phyloP scores from a whole-genome alignment of 345 rosid species.

The Laguncularia racemosa region DNA sequence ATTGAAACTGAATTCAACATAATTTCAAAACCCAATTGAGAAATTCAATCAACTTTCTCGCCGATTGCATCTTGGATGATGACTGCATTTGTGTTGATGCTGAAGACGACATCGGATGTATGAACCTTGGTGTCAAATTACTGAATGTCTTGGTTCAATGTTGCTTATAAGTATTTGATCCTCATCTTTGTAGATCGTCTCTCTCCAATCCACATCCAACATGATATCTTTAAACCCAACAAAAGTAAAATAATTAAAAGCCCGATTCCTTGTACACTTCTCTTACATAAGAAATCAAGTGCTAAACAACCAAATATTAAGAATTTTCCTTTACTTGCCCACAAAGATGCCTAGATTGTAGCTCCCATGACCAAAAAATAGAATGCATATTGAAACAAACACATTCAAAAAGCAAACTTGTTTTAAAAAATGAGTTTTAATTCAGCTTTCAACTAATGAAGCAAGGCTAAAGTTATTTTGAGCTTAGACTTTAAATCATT shows the following conservation, averaged over 20 bases:
- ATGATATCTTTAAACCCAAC: conserved; percentile 68
- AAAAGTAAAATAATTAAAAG: background rate
- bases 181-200: conserved; percentile 97
- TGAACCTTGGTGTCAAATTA: conserved; percentile 90
- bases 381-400: conserved; percentile 72
- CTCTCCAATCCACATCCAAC: conserved; percentile 99
- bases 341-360: conserved; percentile 98
- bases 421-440: no score
- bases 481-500: conserved; percentile 69
- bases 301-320: background rate
- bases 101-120: conserved; percentile 84
- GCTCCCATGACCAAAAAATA: conserved; percentile 98
- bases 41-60: conserved; percentile 52
- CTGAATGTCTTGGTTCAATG: conserved; percentile 88
- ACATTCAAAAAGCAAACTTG: background rate
- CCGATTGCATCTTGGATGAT: conserved; percentile 98
- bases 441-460: conserved; percentile 71
- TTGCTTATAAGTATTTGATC: conserved; percentile 90
- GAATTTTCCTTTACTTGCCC: conserved; percentile 60
- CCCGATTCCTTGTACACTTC: background rate
- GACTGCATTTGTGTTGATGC: conserved; percentile 89
- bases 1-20: background rate
- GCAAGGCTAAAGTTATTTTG: conserved; percentile 59
- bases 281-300: conserved; percentile 2
- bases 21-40: background rate